Percentiles rank a stretch among this genome's conserved stretches.
Evolutionary conservation across 2,329 filamentous ascomycete species (phyloP).

Genomic region (Xylariaceae sp.): DNA sequence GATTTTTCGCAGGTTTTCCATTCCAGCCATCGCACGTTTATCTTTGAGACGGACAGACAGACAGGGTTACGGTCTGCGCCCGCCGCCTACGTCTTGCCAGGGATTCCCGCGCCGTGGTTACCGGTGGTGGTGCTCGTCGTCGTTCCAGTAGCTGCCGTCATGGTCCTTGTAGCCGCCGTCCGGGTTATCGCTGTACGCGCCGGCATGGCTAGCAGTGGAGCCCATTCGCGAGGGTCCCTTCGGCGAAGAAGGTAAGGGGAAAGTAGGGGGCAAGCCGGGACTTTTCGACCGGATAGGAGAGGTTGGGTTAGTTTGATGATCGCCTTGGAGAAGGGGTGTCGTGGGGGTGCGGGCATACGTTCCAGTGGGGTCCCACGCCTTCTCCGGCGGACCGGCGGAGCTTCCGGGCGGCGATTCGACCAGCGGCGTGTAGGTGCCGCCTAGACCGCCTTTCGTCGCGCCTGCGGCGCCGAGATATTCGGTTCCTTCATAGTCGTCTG

Average conservation of each 20-base stretch:
- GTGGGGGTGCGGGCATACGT: background rate
- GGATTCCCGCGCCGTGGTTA: background rate
- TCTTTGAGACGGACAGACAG: too few relatives aligned
- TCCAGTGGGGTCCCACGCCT: slow-evolving; percentile 20
- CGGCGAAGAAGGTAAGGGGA: slow-evolving; percentile 22
- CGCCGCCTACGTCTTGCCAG: background rate
- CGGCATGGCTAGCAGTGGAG: slow-evolving; percentile 26
- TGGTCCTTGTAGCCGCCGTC: slow-evolving; percentile 1
- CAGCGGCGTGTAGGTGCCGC: slow-evolving; percentile 16
- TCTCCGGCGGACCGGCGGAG: slow-evolving; percentile 18
- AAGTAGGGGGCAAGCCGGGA: slow-evolving; percentile 23
- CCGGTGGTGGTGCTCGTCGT: slow-evolving; percentile 3
- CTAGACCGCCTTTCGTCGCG: slow-evolving; percentile 10
- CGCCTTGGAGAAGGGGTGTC: slow-evolving; percentile 15
- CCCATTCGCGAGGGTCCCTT: slow-evolving; percentile 28
- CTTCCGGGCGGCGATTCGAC: slow-evolving; percentile 21
- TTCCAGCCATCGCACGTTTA: too few relatives aligned
- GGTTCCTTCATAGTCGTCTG: slow-evolving; percentile 33
- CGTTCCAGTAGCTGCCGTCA: slow-evolving; percentile 10
- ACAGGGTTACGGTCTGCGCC: too few relatives aligned
- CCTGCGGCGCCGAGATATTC: slow-evolving; percentile 13
- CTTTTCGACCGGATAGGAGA: slow-evolving; percentile 21
- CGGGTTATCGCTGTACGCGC: slow-evolving; percentile 11
- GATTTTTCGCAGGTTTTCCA: too few relatives aligned
- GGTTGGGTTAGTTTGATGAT: slow-evolving; percentile 5